phyloP scores from a whole-genome alignment of 2,329 filamentous ascomycete genomes.

The Aspergillus phoenicis region DNA sequence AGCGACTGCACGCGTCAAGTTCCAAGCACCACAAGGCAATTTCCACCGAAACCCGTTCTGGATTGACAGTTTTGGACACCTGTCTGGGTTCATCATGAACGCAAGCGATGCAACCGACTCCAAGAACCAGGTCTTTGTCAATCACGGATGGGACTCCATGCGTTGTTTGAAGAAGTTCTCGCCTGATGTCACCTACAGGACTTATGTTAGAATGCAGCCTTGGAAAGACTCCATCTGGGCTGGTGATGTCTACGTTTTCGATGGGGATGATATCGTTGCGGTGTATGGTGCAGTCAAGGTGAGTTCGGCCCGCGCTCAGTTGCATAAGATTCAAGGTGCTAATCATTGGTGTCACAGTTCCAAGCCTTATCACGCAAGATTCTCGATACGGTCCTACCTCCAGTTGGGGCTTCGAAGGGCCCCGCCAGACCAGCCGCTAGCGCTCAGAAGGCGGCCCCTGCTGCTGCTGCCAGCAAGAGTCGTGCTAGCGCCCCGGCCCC shows the following conservation, averaged over 20 bases:
- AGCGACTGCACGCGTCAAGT: slow-evolving; percentile 57
- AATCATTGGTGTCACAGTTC: slow-evolving; percentile 33
- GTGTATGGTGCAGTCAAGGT: slow-evolving; percentile 52
- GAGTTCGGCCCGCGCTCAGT: slow-evolving; percentile 2
- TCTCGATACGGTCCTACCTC: slow-evolving; percentile 46
- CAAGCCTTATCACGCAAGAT: slow-evolving; percentile 45
- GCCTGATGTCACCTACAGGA: slow-evolving; percentile 57
- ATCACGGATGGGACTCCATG: slow-evolving; percentile 64
- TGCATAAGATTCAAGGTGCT: slow-evolving; percentile 12
- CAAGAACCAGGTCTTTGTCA: slow-evolving; percentile 63
- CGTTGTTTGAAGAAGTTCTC: slow-evolving; percentile 57
- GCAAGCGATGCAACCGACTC: slow-evolving; percentile 62
- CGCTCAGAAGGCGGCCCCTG: slow-evolving; percentile 32
- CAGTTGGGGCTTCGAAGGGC: slow-evolving; percentile 29
- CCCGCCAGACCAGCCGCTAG: slow-evolving; percentile 27
- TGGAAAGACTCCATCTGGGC: slow-evolving; percentile 56
- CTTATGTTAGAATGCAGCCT: slow-evolving; percentile 64
- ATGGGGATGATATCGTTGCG: slow-evolving; percentile 61
- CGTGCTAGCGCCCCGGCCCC: slow-evolving; percentile 30
- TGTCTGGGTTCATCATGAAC: slow-evolving; percentile 64
- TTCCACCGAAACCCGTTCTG: slow-evolving; percentile 63
- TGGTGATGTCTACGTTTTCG: slow-evolving; percentile 63
- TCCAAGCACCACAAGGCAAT: slow-evolving; percentile 58
- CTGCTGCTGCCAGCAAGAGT: slow-evolving; percentile 27
- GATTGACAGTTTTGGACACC: slow-evolving; percentile 61